These are phyloP conservation scores for Fomes fomentarius DNA, from an alignment of 1,284 basidiomycete genomes.

Conservation along the genomic window DNA sequence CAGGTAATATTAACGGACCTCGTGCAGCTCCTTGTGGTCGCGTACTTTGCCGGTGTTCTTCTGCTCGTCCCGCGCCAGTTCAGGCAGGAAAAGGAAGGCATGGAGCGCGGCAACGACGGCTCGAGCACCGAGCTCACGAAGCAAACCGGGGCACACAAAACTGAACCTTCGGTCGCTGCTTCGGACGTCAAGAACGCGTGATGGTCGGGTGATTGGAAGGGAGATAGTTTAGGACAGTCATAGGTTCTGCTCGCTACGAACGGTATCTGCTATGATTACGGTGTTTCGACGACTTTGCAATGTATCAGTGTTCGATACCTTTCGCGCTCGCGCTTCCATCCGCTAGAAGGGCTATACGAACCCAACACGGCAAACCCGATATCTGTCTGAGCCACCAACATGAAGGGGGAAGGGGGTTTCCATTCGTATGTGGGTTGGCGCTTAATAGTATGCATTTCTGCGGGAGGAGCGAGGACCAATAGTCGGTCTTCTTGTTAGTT, in stretches of 20 bases:
- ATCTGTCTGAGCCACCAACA: no score
- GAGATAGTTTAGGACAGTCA: neutral
- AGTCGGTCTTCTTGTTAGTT: no score
- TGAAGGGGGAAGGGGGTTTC: no score
- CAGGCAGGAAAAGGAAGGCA: slow-evolving; percentile 24
- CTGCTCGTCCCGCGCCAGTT: slow-evolving; percentile 26
- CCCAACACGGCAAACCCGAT: no score
- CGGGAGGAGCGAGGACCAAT: no score
- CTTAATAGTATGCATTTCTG: no score
- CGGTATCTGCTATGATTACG: no score
- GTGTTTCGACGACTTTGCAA: no score
- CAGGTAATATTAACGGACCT: neutral
- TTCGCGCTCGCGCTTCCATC: no score
- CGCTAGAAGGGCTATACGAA: no score
- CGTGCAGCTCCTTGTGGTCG: slow-evolving; percentile 1
- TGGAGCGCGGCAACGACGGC: neutral
- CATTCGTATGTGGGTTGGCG: no score
- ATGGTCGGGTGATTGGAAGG: neutral
- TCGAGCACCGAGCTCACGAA: slow-evolving; percentile 1
- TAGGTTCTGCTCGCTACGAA: neutral
- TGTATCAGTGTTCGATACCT: no score
- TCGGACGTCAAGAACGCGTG: neutral
- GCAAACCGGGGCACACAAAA: slow-evolving; percentile 4
- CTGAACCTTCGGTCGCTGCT: slow-evolving; percentile 3
- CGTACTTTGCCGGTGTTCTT: slow-evolving; percentile 44